Conservation (phyloP, 2,329 filamentous ascomycete species). For the Teratosphaeria nubilosa region DNA sequence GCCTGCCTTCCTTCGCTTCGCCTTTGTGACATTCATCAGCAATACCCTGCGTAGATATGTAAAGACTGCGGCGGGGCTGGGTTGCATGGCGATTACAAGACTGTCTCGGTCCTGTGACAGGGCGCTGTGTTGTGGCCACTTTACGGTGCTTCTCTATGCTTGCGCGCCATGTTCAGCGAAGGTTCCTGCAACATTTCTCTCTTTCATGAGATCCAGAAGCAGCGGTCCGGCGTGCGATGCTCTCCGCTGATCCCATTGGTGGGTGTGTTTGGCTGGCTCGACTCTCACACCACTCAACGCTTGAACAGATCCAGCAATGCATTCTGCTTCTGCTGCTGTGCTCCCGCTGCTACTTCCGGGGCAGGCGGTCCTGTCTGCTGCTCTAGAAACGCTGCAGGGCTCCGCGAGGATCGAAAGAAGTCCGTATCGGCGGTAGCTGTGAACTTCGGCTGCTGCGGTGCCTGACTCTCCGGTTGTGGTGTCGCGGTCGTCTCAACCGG, state of each 20-base stretch:
- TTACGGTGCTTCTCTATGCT: too few relatives aligned
- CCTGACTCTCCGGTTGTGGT: conserved; percentile 2
- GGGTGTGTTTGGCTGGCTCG: not conserved
- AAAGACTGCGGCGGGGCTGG: too few relatives aligned
- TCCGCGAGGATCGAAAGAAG: conserved; percentile 13
- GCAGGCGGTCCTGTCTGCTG: not conserved
- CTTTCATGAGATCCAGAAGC: too few relatives aligned
- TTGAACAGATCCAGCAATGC: conserved; percentile 19
- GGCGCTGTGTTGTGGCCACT: too few relatives aligned
- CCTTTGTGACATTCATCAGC: too few relatives aligned
- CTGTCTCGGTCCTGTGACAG: too few relatives aligned
- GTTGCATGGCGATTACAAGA: too few relatives aligned
- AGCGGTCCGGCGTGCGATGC: not conserved
- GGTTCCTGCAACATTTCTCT: too few relatives aligned
- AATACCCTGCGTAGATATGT: too few relatives aligned
- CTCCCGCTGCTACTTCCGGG: conserved; percentile 2
- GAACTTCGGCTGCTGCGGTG: conserved; percentile 8
- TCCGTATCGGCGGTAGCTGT: conserved; percentile 14
- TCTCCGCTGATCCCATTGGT: not conserved
- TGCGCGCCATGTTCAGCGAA: too few relatives aligned
- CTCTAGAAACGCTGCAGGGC: conserved; percentile 5
- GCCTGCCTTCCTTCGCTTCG: too few relatives aligned
- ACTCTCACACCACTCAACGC: not conserved
- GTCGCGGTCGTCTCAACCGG: conserved; percentile 2
- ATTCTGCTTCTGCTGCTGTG: conserved; percentile 13